phyloP scores from a whole-genome alignment of 305 asterid genomes.

The Nicotiana rustica region DNA sequence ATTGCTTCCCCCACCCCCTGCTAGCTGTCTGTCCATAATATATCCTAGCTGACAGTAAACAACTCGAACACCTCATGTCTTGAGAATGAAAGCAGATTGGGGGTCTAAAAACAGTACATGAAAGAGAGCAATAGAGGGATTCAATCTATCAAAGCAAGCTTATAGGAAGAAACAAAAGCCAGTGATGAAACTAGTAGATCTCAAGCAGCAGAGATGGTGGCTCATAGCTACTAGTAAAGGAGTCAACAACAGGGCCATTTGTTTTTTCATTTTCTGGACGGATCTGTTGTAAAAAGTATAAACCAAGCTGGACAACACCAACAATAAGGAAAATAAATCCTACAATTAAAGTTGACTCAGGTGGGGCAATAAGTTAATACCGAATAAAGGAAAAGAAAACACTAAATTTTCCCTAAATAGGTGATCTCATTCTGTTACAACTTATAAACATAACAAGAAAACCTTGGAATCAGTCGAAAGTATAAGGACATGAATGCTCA shows the following conservation, averaged over 20 bases:
- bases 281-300: background rate
- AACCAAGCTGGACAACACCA: background rate
- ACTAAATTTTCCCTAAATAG: conserved; percentile 5
- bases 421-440: background rate
- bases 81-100: background rate
- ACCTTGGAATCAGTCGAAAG: background rate
- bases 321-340: background rate
- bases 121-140: background rate
- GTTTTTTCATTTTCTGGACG: background rate
- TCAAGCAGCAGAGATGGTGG: conserved; percentile 5
- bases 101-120: background rate
- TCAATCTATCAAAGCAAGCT: background rate
- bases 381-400: conserved; percentile 5
- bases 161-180: background rate
- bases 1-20: background rate
- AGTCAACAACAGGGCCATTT: background rate
- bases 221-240: background rate
- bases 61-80: background rate
- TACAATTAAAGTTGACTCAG: background rate
- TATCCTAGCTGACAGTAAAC: background rate
- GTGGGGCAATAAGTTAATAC: conserved; percentile 12
- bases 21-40: background rate
- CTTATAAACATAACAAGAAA: conserved; percentile 16
- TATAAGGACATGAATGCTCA: conserved; percentile 1
- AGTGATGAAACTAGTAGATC: background rate